Evolutionary conservation across 2,329 filamentous ascomycete genomes (phyloP), one percentile per base, ranked within the genome.

Genomic region (Colletotrichum sp.): DNA sequence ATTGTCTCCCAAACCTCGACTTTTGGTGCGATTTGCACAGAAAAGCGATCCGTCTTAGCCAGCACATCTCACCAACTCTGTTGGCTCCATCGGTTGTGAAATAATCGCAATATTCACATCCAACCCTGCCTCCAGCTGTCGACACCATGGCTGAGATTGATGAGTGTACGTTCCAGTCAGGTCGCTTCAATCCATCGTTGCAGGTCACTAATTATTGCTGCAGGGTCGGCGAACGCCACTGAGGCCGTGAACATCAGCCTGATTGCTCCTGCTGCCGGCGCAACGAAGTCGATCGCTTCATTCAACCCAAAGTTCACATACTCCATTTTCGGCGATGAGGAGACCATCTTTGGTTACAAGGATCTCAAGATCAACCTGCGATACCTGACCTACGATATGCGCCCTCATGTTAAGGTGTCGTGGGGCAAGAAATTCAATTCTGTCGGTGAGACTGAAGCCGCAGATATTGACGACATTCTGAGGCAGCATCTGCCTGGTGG

Each of bases 251-350:
- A 86, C 69, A 89, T 95, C 80, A 91, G 90, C 69, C 88, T 95
- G 44, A 86, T 91, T 21, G 86, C 87, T 55, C 88, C 90, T 13
- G 85, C 87, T 8, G 84, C 87, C 21, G 85, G 85, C 9, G 87
- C 88, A 78, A 82, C 90, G 66, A 91, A 90, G 80, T 90, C 89
- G 36, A 86, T 94, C 79, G 89, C 91, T 30, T 90, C 91, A 32
- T 99, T 99, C 84, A 90, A 95, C 77, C 98, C 97, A 0, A 91
- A 92, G 82, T 98, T 96, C 84, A 98, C 96, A 21, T 98, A 99
- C 84, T 89, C 95, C 2, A 94, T 99, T 78, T 98, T 99, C 80
- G 95, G 95, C 81, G 94, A 99, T n/a, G 94, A 97, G 10, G 96
- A 99, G 85, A 91, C 90, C 34, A 96, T 99, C 78, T 96, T 98